These are phyloP conservation scores for Eremothecium cymbalariae DNA, from an alignment of 1,139 yeast genomes.

Conservation along the genomic window DNA sequence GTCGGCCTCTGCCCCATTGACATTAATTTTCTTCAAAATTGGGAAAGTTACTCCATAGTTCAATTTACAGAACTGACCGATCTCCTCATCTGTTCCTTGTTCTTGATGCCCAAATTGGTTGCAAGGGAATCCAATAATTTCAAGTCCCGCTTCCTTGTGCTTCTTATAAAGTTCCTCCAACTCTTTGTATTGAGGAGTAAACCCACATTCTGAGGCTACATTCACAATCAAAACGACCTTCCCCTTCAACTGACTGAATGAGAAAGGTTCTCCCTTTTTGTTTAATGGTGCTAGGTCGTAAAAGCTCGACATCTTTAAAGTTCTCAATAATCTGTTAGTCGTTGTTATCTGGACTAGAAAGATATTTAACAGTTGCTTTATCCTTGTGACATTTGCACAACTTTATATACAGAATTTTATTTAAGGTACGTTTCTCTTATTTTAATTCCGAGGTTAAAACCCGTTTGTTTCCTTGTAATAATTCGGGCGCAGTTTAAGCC, in stretches of 20 bases:
- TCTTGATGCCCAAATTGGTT: slow-evolving; percentile 84
- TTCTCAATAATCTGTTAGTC: too few species aligned
- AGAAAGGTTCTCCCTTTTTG: slow-evolving; percentile 45
- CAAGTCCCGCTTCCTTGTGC: slow-evolving; percentile 59
- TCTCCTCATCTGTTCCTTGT: slow-evolving; percentile 55
- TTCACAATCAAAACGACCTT: slow-evolving; percentile 81
- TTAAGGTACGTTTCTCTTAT: too few species aligned
- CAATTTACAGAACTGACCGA: slow-evolving; percentile 47
- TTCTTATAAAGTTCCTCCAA: slow-evolving; percentile 68
- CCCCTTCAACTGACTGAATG: slow-evolving; percentile 60
- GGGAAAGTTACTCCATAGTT: slow-evolving; percentile 56
- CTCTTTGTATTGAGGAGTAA: slow-evolving; percentile 54
- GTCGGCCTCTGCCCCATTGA: slow-evolving; percentile 69
- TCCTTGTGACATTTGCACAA: too few species aligned
- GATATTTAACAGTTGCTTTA: too few species aligned
- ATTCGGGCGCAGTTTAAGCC: too few species aligned
- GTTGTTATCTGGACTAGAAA: too few species aligned
- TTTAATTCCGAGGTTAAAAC: too few species aligned
- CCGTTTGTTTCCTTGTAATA: too few species aligned
- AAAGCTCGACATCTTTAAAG: slow-evolving; percentile 37
- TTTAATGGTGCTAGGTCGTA: slow-evolving; percentile 52
- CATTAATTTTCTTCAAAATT: slow-evolving; percentile 68
- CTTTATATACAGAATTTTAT: too few species aligned
- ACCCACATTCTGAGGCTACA: slow-evolving; percentile 64
- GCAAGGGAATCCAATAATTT: slow-evolving; percentile 80